Base-by-base conservation (phyloP, 345 rosid species). In the Camelina hispida region DNA sequence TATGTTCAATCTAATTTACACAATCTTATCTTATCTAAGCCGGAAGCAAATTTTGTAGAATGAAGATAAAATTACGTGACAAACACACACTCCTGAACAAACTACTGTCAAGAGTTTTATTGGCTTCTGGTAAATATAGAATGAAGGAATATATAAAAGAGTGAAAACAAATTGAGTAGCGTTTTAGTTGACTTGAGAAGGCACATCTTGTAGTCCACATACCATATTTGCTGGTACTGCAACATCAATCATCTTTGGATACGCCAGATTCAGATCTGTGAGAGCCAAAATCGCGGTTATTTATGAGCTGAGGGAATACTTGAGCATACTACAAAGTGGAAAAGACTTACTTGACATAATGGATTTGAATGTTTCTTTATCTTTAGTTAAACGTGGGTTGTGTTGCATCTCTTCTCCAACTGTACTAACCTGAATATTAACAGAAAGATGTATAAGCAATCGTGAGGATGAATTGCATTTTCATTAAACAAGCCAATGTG, bases 191-290 rank as follows among this genome's bases (percentile, higher is more conserved):
- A 73, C 75, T 46, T 46, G 54, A 43, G 68, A 23, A 43, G 77
- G 60, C 63, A 58, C 28, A 71, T 87, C 97, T 86, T 95, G 99
- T 84, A 89, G 78, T 56, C 98, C 98, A 66, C 98, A 95, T 10
- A 84, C 87, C 91, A 90, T 75, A 61, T 92, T 95, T 44, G 93
- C 90, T 30, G 93, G 99, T 37, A 88, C 96, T 17, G 98, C 91
- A 51, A 86, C 75, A 59, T 89, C 98, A 23, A 92, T 90, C 97
- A 89, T 87, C 87, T 92, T 89, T 15, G 99, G 99, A 81, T 90
- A 90, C 66, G 94, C 46, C 57, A 95, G 83, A 70, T 88, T 87
- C 46, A 95, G 83, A 87, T 89, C 98, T 95, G 84, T 92, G 85
- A 34, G 64, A 28, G 18, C 28, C 40, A 34, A 38, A 42, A 43